Percentiles rank a stretch among this genome's conserved stretches.
phyloP scores from a whole-genome alignment of 164 flowering plant genomes.

The Piper longum region DNA sequence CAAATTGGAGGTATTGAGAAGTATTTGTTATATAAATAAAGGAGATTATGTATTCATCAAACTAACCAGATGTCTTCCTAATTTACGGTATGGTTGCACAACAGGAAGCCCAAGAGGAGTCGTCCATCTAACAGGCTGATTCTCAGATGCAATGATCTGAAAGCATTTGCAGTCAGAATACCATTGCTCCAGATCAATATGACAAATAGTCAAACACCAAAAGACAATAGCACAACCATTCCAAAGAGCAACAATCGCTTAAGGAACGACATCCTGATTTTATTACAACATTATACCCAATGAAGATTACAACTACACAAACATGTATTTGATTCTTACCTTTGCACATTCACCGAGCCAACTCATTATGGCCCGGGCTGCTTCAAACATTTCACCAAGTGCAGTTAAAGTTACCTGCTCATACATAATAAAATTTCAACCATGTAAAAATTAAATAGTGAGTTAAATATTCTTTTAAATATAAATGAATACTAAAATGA shows the following conservation, averaged over 20 bases:
- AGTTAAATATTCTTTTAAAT: too few relatives aligned
- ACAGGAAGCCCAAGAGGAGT: slow-evolving; percentile 93
- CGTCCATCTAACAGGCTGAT: slow-evolving; percentile 67
- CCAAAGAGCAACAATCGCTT: not conserved
- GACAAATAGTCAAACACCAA: not conserved
- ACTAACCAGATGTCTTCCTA: slow-evolving; percentile 63
- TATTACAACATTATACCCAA: not conserved
- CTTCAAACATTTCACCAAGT: slow-evolving; percentile 88
- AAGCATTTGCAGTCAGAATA: not conserved
- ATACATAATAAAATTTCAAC: not conserved
- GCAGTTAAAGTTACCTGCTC: slow-evolving; percentile 78
- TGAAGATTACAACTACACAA: not conserved
- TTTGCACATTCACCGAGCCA: slow-evolving; percentile 74
- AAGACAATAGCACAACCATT: not conserved
- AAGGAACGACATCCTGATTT: not conserved
- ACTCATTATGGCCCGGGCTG: slow-evolving; percentile 85
- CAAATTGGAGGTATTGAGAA: not conserved
- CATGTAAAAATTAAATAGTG: too few relatives aligned
- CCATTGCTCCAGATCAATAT: not conserved
- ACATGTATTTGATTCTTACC: slow-evolving; percentile 10
- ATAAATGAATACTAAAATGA: too few relatives aligned
- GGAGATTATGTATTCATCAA: not conserved
- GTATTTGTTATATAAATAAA: not conserved
- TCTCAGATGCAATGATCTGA: slow-evolving; percentile 70
- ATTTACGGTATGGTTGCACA: slow-evolving; percentile 69